Percentiles rank a stretch among this genome's conserved stretches.
These are phyloP conservation scores for Cyclocybe cylindracea DNA, from an alignment of 768 basidiomycete species.

Conservation along the genomic window DNA sequence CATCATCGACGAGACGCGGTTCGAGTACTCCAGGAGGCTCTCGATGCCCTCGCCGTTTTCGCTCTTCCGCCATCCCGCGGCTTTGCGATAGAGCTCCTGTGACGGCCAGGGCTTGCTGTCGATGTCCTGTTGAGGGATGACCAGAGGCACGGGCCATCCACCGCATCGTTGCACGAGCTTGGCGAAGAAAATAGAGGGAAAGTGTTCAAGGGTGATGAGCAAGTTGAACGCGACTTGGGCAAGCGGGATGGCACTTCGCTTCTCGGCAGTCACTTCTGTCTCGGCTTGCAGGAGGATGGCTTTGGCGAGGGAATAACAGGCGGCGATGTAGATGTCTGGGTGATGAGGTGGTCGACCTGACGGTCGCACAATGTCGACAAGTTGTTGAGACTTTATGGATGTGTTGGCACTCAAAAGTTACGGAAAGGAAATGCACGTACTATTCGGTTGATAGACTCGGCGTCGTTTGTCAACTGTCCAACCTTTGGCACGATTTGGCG, in stretches of 20 bases:
- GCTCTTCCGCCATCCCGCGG: slow-evolving; percentile 56
- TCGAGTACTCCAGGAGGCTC: slow-evolving; percentile 56
- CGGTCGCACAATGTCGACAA: slow-evolving; percentile 37
- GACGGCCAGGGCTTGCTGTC: slow-evolving; percentile 48
- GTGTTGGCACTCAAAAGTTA: slow-evolving; percentile 2
- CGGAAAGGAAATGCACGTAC: slow-evolving; percentile 40
- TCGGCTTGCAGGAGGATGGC: slow-evolving; percentile 89
- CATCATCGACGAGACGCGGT: slow-evolving; percentile 76
- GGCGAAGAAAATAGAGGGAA: slow-evolving; percentile 79
- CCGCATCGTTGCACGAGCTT: slow-evolving; percentile 87
- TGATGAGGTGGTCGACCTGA: slow-evolving; percentile 26
- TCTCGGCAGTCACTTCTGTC: slow-evolving; percentile 88
- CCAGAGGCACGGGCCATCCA: slow-evolving; percentile 80
- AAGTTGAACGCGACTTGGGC: slow-evolving; percentile 76
- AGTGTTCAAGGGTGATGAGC: slow-evolving; percentile 54
- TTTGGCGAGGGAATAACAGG: slow-evolving; percentile 88
- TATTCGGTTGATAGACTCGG: slow-evolving; percentile 58
- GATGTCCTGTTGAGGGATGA: slow-evolving; percentile 53
- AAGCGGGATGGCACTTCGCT: slow-evolving; percentile 81
- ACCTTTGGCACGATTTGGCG: slow-evolving; percentile 86
- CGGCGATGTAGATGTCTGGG: slow-evolving; percentile 63
- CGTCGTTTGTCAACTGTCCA: slow-evolving; percentile 82
- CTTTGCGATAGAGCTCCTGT: slow-evolving; percentile 43
- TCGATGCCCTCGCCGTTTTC: slow-evolving; percentile 48
- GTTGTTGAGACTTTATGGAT: slow-evolving; percentile 35